Evolutionary conservation across 1,284 basidiomycete genomes (phyloP).

Genomic region (Heliocybe sulcata): DNA sequence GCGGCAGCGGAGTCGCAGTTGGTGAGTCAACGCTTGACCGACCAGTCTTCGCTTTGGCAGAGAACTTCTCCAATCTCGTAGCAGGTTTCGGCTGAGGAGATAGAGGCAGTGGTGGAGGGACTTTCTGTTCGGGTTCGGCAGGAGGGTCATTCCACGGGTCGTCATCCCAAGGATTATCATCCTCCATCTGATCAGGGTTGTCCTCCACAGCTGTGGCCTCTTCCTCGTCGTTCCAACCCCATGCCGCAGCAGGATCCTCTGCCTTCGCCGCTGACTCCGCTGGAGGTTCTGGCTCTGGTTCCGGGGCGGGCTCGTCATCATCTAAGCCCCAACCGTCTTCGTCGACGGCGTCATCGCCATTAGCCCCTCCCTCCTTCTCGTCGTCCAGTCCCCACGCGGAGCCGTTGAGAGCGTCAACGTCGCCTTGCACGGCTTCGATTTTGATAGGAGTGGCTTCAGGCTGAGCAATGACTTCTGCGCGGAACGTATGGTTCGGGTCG

Average conservation of each 20-base stretch:
- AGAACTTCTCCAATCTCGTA: constrained; percentile 49
- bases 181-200: constrained; percentile 14
- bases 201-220: constrained; percentile 9
- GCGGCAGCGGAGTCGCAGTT: constrained; percentile 15
- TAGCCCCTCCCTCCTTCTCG: constrained; percentile 9
- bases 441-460: constrained; percentile 21
- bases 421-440: constrained; percentile 30
- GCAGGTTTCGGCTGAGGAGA: constrained; percentile 36
- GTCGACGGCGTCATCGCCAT: constrained; percentile 14
- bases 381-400: constrained; percentile 29
- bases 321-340: constrained; percentile 53
- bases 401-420: constrained; percentile 19
- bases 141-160: constrained; percentile 51
- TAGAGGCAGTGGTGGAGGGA: constrained; percentile 20
- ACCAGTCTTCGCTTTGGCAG: constrained; percentile 38
- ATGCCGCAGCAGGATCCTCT: constrained; percentile 45
- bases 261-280: constrained; percentile 3
- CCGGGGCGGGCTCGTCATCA: constrained; percentile 30
- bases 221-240: constrained; percentile 60
- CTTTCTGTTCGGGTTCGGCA: constrained; percentile 9
- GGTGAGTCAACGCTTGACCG: constrained; percentile 15
- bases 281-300: constrained; percentile 10
- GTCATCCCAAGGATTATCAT: constrained; percentile 44
- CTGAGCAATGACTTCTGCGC: constrained; percentile 23
- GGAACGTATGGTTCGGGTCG: constrained; percentile 22